Conservation (phyloP, 176 grass and related monocot genomes). For the Oryza glaberrima region DNA sequence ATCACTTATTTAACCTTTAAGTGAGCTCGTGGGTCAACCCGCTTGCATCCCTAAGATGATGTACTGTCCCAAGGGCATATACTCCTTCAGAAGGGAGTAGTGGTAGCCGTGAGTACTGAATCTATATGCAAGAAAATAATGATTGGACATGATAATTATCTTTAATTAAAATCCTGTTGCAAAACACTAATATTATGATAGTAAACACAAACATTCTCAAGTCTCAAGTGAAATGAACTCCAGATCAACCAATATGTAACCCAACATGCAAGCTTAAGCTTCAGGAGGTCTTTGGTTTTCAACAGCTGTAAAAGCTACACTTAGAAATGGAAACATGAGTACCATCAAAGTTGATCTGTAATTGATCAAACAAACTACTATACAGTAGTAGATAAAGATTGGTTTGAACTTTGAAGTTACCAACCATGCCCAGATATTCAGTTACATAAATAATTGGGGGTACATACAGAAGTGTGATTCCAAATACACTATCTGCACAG, state of each 20-base stretch:
- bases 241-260: neutral
- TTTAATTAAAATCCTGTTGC: too few relatives aligned
- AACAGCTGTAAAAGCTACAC: neutral
- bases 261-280: neutral
- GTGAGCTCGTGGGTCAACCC: too few relatives aligned
- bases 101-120: too few relatives aligned
- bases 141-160: too few relatives aligned
- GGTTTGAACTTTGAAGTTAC: neutral
- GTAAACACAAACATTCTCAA: neutral
- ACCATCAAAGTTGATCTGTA: neutral
- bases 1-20: too few relatives aligned
- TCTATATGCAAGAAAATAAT: too few relatives aligned
- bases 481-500: constrained; percentile 52
- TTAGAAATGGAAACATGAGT: neutral
- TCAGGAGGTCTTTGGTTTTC: neutral
- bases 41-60: too few relatives aligned
- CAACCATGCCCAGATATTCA: neutral
- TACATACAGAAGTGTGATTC: constrained; percentile 50
- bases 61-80: too few relatives aligned
- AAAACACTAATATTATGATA: too few relatives aligned
- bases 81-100: too few relatives aligned
- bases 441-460: constrained; percentile 41
- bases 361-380: constrained; percentile 6
- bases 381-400: constrained; percentile 12
- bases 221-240: neutral